Conservation (phyloP, 2,329 filamentous ascomycete genomes). For the Claviceps africana region DNA sequence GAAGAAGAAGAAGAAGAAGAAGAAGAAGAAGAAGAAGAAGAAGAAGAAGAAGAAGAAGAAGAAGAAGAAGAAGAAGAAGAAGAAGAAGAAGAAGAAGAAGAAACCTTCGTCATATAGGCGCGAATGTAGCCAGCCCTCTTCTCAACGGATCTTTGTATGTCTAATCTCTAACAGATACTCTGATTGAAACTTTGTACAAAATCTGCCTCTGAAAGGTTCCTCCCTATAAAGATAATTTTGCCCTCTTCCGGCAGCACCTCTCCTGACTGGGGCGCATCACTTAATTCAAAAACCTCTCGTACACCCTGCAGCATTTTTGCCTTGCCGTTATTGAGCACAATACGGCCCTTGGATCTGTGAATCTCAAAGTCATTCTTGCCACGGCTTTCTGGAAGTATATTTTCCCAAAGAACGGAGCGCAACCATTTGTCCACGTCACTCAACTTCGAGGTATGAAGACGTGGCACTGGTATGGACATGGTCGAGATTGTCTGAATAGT, state of each 20-base stretch:
- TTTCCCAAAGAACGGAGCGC: constrained; percentile 72
- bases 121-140: neutral
- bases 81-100: too few relatives aligned
- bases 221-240: constrained; percentile 52
- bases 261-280: constrained; percentile 39
- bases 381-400: constrained; percentile 36
- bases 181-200: constrained; percentile 32
- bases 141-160: neutral
- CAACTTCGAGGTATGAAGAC: constrained; percentile 44
- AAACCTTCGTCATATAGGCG: neutral
- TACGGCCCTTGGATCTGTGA: constrained; percentile 72
- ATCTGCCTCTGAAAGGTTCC: constrained; percentile 35
- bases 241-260: constrained; percentile 22
- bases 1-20: neutral
- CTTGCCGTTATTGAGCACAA: constrained; percentile 50
- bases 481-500: constrained; percentile 64
- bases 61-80: neutral
- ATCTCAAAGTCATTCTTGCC: constrained; percentile 50
- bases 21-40: neutral
- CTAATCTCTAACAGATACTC: constrained; percentile 10
- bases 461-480: constrained; percentile 53
- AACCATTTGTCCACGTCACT: constrained; percentile 65
- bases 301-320: constrained; percentile 81
- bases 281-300: constrained; percentile 82
- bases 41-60: neutral